Evolutionary conservation across 768 basidiomycete species (phyloP), one percentile per base, ranked within the genome.

Genomic region (Tephrocybe sp.): DNA sequence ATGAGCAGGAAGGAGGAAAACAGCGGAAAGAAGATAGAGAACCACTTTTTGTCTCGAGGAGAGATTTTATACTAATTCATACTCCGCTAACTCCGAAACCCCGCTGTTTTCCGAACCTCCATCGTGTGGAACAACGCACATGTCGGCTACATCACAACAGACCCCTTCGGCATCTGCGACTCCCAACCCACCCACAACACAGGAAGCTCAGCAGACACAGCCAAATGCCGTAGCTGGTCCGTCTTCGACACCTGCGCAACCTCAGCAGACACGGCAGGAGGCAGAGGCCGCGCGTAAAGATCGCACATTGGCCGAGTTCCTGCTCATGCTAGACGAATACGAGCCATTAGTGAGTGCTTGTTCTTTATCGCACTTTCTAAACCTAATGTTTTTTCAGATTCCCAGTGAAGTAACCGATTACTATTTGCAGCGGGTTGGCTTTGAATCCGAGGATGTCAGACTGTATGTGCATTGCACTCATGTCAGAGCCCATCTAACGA

Each of bases 401-500:
- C 96, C 96, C 0, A 96, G 93, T 65, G 95, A 98, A 68, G 92
- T 99, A 19, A 97, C 95, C 3, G 92, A 97, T 62, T 97, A 95
- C 68, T 98, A 97, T 70, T 82, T 99, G 10, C 94, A 98, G 66
- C 81, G 87, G 49, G 90, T 95, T 16, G 97, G 96, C 1, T 98
- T 98, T 67, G 94, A 98, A 59, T 95, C 90, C 62, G 87, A 94
- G 55, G 96, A 98, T 63, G 83, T 93, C 43, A 83, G 96, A 61
- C 68, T 98, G 94, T 97, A 61, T 61, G 85, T 60, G 47, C 20
- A n/a, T 23, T 52, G 26, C 11, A 3, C 5, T 2, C 4, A 20
- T 13, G 4, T 9, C 17, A 11, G 9, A 14, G 23, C 12, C 17
- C 41, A 2, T n/a, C 46, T 49, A 26, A 46, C 16, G 48, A 10